Evolutionary conservation across 257 asterid genomes (phyloP).

Genomic region (Misopates orontium): DNA sequence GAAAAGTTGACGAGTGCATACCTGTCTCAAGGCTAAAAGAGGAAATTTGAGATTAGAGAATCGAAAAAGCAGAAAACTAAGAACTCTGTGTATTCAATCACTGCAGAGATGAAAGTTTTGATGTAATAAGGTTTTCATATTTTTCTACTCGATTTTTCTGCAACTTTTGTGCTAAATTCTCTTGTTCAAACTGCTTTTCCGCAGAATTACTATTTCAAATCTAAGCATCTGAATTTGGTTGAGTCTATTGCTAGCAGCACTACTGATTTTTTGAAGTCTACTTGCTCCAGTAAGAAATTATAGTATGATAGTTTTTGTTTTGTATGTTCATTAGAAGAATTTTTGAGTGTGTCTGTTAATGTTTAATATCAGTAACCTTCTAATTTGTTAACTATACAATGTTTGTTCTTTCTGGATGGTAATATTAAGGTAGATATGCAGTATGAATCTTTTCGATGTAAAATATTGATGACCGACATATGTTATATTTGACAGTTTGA

Average conservation of each 20-base stretch:
- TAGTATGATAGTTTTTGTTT: slow-evolving; percentile 12
- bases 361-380: slow-evolving; percentile 4
- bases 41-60: slow-evolving; percentile 7
- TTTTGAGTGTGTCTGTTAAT: slow-evolving; percentile 21
- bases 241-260: background rate
- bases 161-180: background rate
- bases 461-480: slow-evolving; percentile 19
- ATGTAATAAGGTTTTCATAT: background rate
- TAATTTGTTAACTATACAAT: slow-evolving; percentile 21
- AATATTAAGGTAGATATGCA: slow-evolving; percentile 21
- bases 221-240: background rate
- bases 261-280: background rate
- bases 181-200: slow-evolving; percentile 13
- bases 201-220: background rate
- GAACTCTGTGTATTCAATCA: background rate
- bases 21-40: slow-evolving; percentile 8
- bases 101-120: background rate
- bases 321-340: slow-evolving; percentile 1
- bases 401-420: slow-evolving; percentile 5
- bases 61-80: background rate
- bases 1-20: slow-evolving; percentile 6
- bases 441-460: slow-evolving; percentile 16
- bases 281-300: background rate
- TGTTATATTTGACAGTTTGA: slow-evolving; percentile 40
- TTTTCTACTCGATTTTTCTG: background rate